Conservation (phyloP, 192 early-diverging fungal species). For the Umbelopsis sp. region DNA sequence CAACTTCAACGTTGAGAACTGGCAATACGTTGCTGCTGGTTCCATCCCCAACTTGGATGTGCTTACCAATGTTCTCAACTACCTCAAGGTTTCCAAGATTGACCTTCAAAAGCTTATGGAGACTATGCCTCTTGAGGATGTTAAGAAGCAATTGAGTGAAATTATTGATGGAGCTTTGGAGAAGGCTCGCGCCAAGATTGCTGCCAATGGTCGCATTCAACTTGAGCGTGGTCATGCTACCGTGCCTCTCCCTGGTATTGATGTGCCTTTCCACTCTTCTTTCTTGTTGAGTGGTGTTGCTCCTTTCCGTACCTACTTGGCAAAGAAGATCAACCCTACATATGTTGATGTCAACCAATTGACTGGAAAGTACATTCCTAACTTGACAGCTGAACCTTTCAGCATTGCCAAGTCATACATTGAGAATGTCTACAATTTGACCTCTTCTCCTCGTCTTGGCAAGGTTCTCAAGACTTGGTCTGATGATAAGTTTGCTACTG, state of each 20-base stretch:
- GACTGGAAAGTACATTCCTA: conserved; percentile 90
- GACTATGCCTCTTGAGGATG: conserved; percentile 82
- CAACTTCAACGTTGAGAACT: conserved; percentile 97
- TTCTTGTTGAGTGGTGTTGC: conserved; percentile 91
- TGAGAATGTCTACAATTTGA: conserved; percentile 67
- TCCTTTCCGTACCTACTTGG: conserved; percentile 88
- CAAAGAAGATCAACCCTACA: conserved; percentile 81
- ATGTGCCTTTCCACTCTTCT: conserved; percentile 97
- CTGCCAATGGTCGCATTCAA: conserved; percentile 61
- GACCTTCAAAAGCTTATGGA: conserved; percentile 84
- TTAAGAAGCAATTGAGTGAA: conserved; percentile 78
- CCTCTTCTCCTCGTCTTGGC: conserved; percentile 74
- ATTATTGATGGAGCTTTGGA: conserved; percentile 76
- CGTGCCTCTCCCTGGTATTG: conserved; percentile 88
- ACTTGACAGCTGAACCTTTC: conserved; percentile 92
- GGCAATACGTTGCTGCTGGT: conserved; percentile 95
- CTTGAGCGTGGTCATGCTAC: conserved; percentile 90
- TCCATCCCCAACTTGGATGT: conserved; percentile 79
- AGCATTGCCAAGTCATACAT: conserved; percentile 77
- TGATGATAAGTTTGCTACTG: conserved; percentile 64
- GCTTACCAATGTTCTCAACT: conserved; percentile 84
- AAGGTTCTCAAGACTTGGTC: conserved; percentile 83
- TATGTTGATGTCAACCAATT: conserved; percentile 83
- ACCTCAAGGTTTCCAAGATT: conserved; percentile 83
- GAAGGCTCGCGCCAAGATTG: conserved; percentile 67